Evolutionary conservation across 2,329 filamentous ascomycete genomes (phyloP).

Genomic region (Rhexocercosporidium sp.): DNA sequence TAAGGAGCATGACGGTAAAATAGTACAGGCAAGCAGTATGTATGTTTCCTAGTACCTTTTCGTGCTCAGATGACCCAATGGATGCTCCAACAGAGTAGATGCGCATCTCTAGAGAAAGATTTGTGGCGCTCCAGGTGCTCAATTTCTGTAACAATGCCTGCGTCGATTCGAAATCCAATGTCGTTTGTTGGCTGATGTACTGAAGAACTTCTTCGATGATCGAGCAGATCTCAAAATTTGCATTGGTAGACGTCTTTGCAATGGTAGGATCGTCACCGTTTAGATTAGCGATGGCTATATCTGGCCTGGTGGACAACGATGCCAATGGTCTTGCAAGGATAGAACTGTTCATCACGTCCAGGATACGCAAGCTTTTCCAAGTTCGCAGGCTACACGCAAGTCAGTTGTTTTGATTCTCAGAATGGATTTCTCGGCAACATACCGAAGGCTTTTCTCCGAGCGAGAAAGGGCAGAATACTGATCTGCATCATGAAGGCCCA

Average conservation of each 20-base stretch:
- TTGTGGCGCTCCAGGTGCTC: background rate
- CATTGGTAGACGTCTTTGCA: background rate
- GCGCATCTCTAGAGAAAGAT: background rate
- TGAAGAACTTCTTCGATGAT: conserved; percentile 9
- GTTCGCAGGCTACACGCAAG: conserved; percentile 18
- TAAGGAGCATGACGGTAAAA: conserved; percentile 28
- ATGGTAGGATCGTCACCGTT: background rate
- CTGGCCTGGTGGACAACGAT: background rate
- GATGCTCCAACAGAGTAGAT: background rate
- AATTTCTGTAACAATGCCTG: background rate
- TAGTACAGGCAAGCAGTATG: conserved; percentile 30
- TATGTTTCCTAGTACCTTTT: conserved; percentile 20
- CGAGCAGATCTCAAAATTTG: conserved; percentile 12
- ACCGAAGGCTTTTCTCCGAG: conserved; percentile 7
- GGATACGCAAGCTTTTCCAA: conserved; percentile 25
- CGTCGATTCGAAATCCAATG: background rate
- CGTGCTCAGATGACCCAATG: conserved; percentile 6
- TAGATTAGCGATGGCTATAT: background rate
- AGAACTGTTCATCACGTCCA: conserved; percentile 24
- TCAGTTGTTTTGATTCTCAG: too few relatives aligned
- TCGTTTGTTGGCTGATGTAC: conserved; percentile 1
- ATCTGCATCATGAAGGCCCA: conserved; percentile 41
- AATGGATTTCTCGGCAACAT: background rate
- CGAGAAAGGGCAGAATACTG: conserved; percentile 10
- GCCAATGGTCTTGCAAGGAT: conserved; percentile 23